Conservation (phyloP, 495 filamentous ascomycete species). For the Hypomontagnella monticulosa region DNA sequence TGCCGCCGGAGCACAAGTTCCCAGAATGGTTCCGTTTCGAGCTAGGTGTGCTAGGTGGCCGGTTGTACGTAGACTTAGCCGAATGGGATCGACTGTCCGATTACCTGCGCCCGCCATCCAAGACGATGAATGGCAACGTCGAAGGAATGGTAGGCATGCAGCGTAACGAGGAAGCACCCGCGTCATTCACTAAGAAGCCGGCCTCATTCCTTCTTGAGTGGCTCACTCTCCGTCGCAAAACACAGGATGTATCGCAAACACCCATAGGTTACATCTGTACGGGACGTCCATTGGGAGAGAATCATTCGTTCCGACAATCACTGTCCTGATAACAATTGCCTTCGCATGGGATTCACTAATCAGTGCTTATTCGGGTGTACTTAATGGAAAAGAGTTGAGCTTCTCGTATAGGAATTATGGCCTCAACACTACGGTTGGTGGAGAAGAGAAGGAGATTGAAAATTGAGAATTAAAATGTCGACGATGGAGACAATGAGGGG, state of each 20-base stretch:
- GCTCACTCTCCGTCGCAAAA: constrained; percentile 60
- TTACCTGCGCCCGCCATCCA: constrained; percentile 1
- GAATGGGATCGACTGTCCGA: constrained; percentile 42
- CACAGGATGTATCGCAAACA: constrained; percentile 62
- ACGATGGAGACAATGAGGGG: too few species aligned
- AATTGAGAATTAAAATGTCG: too few species aligned
- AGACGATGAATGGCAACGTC: neutral
- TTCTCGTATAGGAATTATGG: too few species aligned
- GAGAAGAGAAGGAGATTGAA: too few species aligned
- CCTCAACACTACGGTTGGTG: too few species aligned
- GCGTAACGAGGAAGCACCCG: neutral
- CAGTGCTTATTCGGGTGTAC: too few species aligned
- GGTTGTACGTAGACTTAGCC: constrained; percentile 62
- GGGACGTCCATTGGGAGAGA: constrained; percentile 46
- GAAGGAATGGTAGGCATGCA: neutral
- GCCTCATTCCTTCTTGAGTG: constrained; percentile 60
- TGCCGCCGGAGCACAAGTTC: constrained; percentile 48
- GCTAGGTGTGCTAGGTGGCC: constrained; percentile 64
- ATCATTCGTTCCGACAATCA: constrained; percentile 50
- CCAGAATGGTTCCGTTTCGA: constrained; percentile 61
- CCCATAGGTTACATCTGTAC: constrained; percentile 66
- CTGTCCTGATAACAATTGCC: neutral
- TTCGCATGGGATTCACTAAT: too few species aligned
- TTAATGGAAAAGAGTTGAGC: too few species aligned
- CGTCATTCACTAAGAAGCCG: constrained; percentile 43